These are phyloP conservation scores for Saccharomycopsis babjevae DNA, from an alignment of 805 yeast species.

Conservation along the genomic window DNA sequence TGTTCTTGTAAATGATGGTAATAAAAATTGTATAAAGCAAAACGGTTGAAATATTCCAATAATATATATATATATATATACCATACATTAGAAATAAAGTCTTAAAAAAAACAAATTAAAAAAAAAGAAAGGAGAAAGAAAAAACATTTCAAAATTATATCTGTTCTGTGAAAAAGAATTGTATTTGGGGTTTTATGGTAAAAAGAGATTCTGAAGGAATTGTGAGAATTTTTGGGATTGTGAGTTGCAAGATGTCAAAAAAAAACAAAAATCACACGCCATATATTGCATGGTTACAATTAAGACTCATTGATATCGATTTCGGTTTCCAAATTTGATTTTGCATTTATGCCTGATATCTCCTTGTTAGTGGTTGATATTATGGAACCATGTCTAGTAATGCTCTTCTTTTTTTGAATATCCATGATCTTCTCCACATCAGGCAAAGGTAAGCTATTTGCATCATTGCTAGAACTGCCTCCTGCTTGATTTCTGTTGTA, in stretches of 20 bases:
- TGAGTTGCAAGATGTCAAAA: no score
- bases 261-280: no score
- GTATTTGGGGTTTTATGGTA: not conserved
- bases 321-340: constrained; percentile 17
- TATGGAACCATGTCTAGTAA: constrained; percentile 17
- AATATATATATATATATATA: no score
- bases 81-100: not conserved
- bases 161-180: not conserved
- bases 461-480: constrained; percentile 11
- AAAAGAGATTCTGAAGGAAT: not conserved
- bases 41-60: no score
- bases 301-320: constrained; percentile 3
- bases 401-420: constrained; percentile 17
- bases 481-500: constrained; percentile 1
- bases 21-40: no score
- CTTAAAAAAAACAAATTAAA: not conserved
- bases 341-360: constrained; percentile 14
- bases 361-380: constrained; percentile 17
- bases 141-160: not conserved
- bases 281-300: not conserved
- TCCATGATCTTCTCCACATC: constrained; percentile 16
- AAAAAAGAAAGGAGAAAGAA: not conserved
- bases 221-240: no score
- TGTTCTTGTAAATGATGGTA: no score
- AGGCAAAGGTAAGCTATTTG: constrained; percentile 14